Percentiles rank a stretch among this genome's conserved stretches.
Conservation (phyloP, 306 rosid species). For the Prunus mongolica region DNA sequence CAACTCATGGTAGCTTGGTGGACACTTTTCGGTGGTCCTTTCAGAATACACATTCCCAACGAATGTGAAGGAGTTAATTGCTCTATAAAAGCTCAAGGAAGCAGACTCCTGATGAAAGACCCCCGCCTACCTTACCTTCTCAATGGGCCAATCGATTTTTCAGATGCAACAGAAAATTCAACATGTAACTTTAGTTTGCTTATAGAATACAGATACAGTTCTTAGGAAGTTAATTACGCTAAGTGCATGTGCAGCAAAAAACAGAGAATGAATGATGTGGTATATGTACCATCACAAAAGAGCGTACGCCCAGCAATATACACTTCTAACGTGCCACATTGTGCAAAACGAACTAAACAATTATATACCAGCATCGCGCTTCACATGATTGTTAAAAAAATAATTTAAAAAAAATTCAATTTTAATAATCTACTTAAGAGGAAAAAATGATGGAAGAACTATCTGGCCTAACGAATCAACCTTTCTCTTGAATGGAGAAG, state of each 20-base stretch:
- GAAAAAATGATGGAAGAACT: neutral
- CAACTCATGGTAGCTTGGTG: slow-evolving; percentile 34
- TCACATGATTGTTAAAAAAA: neutral
- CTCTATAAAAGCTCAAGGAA: slow-evolving; percentile 22
- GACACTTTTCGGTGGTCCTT: slow-evolving; percentile 51
- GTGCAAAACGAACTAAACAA: neutral
- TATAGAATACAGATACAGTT: neutral
- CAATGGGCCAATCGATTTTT: neutral
- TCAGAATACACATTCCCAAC: slow-evolving; percentile 45
- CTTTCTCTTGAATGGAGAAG: neutral
- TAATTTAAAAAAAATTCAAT: neutral
- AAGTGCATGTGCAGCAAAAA: neutral
- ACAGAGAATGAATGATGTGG: neutral
- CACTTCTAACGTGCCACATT: too few species aligned
- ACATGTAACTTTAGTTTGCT: neutral
- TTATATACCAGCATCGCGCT: neutral
- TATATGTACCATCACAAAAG: neutral
- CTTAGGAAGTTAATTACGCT: neutral
- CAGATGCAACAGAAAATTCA: neutral
- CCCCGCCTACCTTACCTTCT: too few species aligned
- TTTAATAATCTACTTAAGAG: neutral
- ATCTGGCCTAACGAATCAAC: neutral
- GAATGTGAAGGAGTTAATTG: slow-evolving; percentile 46
- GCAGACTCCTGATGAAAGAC: too few species aligned
- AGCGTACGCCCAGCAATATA: neutral